Percentiles rank a stretch among this genome's conserved stretches.
These are phyloP conservation scores for Lentinula novae-zelandiae DNA, from an alignment of 1,284 basidiomycete genomes.

Conservation along the genomic window DNA sequence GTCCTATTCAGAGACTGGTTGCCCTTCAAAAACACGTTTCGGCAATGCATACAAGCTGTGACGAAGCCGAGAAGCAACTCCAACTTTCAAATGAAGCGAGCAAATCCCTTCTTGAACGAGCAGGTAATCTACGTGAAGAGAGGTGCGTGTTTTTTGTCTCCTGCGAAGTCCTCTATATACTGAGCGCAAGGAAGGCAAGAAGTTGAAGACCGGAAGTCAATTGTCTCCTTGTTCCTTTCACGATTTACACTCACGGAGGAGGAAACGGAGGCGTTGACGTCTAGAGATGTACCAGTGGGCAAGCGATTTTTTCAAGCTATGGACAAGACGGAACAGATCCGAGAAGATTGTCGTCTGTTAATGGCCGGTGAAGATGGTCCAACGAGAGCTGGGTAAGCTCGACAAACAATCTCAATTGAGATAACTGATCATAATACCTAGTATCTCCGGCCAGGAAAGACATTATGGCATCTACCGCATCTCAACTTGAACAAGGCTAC, in stretches of 20 bases:
- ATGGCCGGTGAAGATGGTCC: slow-evolving; percentile 85
- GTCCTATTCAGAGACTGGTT: slow-evolving; percentile 64
- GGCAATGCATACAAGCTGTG: slow-evolving; percentile 79
- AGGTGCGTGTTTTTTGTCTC: slow-evolving; percentile 44
- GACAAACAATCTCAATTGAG: neutral
- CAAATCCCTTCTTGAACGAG: slow-evolving; percentile 81
- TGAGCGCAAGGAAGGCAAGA: slow-evolving; percentile 47
- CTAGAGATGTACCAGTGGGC: slow-evolving; percentile 75
- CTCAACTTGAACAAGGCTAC: slow-evolving; percentile 85
- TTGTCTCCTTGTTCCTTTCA: slow-evolving; percentile 77
- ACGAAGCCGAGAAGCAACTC: slow-evolving; percentile 79
- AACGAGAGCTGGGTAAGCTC: slow-evolving; percentile 74
- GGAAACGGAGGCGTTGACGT: slow-evolving; percentile 73
- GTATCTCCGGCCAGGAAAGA: slow-evolving; percentile 56
- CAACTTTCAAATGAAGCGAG: slow-evolving; percentile 77
- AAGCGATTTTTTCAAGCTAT: slow-evolving; percentile 78
- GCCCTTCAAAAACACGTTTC: slow-evolving; percentile 71
- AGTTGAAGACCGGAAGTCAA: slow-evolving; percentile 65
- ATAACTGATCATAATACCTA: neutral
- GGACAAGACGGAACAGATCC: slow-evolving; percentile 82
- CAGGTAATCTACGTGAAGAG: slow-evolving; percentile 78
- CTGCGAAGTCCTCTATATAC: neutral
- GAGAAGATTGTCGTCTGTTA: slow-evolving; percentile 81
- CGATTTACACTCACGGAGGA: slow-evolving; percentile 80
- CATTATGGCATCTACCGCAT: slow-evolving; percentile 81